phyloP scores from a whole-genome alignment of 495 filamentous ascomycete genomes.

The Neurospora pannonica region DNA sequence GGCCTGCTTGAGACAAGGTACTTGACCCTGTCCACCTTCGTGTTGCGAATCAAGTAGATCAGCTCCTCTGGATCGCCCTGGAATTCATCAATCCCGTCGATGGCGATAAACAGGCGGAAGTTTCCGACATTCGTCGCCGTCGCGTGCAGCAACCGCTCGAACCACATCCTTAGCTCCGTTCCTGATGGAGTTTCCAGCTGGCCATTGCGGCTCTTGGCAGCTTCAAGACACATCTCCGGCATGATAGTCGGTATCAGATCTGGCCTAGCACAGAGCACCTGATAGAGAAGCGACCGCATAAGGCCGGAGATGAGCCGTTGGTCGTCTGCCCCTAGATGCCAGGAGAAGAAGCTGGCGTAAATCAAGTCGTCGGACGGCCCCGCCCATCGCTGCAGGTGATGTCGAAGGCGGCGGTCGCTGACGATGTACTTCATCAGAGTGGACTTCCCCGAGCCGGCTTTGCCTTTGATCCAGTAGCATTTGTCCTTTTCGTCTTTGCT shows the following conservation, averaged over 20 bases:
- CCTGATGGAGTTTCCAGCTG: not conserved
- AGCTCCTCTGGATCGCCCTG: slow-evolving; percentile 13
- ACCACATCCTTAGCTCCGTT: not conserved
- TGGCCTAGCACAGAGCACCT: not conserved
- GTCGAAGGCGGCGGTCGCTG: not conserved
- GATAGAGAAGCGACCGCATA: not conserved
- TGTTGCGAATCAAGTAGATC: slow-evolving; percentile 6
- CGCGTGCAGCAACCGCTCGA: not conserved
- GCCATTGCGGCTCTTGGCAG: not conserved
- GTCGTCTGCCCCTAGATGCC: not conserved
- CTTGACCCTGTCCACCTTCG: not conserved
- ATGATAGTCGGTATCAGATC: not conserved
- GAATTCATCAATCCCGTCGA: slow-evolving; percentile 42
- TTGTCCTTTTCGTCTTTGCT: not conserved
- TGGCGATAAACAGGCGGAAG: slow-evolving; percentile 23
- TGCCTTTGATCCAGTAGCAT: not conserved
- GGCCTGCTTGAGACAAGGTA: not conserved
- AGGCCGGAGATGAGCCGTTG: not conserved
- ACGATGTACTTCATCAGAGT: not conserved
- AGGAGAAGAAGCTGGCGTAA: not conserved
- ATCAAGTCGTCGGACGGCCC: not conserved
- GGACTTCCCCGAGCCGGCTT: not conserved
- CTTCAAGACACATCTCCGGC: not conserved
- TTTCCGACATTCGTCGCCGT: not conserved
- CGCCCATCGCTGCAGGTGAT: not conserved